These are phyloP conservation scores for Carpinus fangiana DNA, from an alignment of 306 rosid species.

Conservation along the genomic window DNA sequence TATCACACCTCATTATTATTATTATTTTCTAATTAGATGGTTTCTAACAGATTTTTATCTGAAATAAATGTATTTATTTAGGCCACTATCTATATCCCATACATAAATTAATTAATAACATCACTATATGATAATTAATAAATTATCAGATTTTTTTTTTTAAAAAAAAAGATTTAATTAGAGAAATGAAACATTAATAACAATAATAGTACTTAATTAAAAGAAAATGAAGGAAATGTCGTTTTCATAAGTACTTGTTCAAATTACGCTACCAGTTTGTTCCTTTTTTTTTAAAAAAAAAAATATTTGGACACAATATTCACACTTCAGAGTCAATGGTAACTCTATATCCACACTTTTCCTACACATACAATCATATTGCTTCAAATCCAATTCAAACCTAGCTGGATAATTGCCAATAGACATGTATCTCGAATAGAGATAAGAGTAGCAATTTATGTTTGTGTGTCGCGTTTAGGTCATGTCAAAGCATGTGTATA, in stretches of 20 bases:
- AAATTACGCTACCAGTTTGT: neutral
- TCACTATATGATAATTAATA: slow-evolving; percentile 8
- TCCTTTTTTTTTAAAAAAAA: too few relatives aligned
- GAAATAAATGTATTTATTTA: too few relatives aligned
- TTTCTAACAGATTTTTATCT: too few relatives aligned
- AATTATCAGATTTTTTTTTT: neutral
- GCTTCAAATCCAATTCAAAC: too few relatives aligned
- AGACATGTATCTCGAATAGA: neutral
- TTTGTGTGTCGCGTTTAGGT: too few relatives aligned
- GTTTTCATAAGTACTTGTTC: neutral
- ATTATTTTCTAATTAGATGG: neutral
- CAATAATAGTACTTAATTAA: neutral
- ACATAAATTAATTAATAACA: neutral
- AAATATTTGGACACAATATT: too few relatives aligned
- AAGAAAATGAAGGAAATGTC: neutral
- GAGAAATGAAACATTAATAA: neutral
- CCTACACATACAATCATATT: too few relatives aligned
- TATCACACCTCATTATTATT: too few relatives aligned
- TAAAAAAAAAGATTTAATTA: neutral
- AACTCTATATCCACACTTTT: neutral
- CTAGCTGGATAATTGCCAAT: too few relatives aligned
- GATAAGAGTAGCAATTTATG: too few relatives aligned
- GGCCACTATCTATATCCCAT: neutral
- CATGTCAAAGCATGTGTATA: too few relatives aligned
- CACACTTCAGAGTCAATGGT: neutral